Base-by-base conservation (phyloP, 495 filamentous ascomycete genomes). In the Amorphotheca resinae region DNA sequence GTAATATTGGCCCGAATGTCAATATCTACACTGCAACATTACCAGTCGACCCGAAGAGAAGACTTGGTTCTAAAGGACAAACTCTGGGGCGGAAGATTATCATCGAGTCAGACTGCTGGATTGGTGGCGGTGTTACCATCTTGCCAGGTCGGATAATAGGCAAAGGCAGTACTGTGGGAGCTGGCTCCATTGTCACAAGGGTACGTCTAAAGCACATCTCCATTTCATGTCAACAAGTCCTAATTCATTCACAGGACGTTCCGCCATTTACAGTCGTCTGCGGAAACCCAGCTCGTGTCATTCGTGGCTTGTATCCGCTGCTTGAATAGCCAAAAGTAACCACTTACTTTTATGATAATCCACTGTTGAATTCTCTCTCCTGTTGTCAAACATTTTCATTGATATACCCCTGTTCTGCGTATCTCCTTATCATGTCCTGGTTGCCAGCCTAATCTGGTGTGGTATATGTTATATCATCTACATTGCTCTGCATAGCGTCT, bases 51-150 rank as follows among this genome's bases (percentile, higher is more conserved):
- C 80, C 83, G 45, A 74, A 80, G 55, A 71, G 75, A 51, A 69
- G 87, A 20, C 74, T 78, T 44, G 89, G 87, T 2, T 80, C 79
- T 40, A 71, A 75, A 49, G 85, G 85, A 30, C 74, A 74, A 5
- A 80, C 82, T 46, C 59, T 79, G 37, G 88, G 82, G 2, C 75
- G 77, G 25, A 69, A 73, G 5, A 79, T 98, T 40, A 70, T 69
- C 12, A 89, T 98, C 47, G 85, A 84, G 50, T 84, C 89, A 39
- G 86, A 95, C 51, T 87, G 84, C 50, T 89, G 82, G 73, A 80
- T 95, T 51, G 89, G 88, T 15, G 81, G 80, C 14, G 82, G 82
- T 49, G 84, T 80, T 21, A 87, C 80, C 12, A 89, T 98, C 50
- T 69, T 88, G 48, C 80, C 83, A 1, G 88, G 87, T 1, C 75